Evolutionary conservation across 306 rosid species (phyloP), one percentile per base, ranked within the genome.

Genomic region (Castanopsis chinensis): DNA sequence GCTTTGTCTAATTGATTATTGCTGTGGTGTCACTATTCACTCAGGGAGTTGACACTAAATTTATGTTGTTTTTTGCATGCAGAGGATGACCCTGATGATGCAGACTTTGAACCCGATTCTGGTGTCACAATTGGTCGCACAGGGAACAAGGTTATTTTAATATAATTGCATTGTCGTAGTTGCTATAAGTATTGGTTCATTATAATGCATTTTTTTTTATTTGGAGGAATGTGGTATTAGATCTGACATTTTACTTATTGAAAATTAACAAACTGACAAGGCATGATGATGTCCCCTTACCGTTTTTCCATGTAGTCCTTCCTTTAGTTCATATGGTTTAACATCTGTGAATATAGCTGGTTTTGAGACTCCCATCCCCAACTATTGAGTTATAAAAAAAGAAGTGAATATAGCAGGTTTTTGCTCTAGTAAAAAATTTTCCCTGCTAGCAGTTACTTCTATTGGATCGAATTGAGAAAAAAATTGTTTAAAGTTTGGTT

Each of bases 21-120:
- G 87, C 78, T 49, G 55, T 45, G 70, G 73, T 37, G 72, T 69
- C 64, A 12, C 76, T 49, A 55, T 56, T 28, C 74, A 74, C 59
- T 60, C 37, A 53, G 69, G 69, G 75, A 61, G 56, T 71, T 13
- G 52, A n/a, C 3, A 11, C 28, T 55, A 43, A 51, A 52, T 53
- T 80, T 72, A 75, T 77, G 76, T 69, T 45, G 72, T 77, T 54
- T 74, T 59, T 77, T 77, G 73, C 69, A 83, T 77, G 88, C 94
- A 96, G 98, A 91, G 86, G 99, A 96, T 90, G 99, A 96, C 83
- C 97, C 98, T 1, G 96, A 90, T 58, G 99, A 96, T 82, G 96
- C 85, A 63, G 99, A 96, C 83, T 96, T 96, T 76, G 98, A 96
- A 82, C 99, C 97, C 73, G 89, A 81, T 77, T 82, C 68, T 68